Evolutionary conservation across 83 land plant genomes (phyloP).

Genomic region (Picea abies): DNA sequence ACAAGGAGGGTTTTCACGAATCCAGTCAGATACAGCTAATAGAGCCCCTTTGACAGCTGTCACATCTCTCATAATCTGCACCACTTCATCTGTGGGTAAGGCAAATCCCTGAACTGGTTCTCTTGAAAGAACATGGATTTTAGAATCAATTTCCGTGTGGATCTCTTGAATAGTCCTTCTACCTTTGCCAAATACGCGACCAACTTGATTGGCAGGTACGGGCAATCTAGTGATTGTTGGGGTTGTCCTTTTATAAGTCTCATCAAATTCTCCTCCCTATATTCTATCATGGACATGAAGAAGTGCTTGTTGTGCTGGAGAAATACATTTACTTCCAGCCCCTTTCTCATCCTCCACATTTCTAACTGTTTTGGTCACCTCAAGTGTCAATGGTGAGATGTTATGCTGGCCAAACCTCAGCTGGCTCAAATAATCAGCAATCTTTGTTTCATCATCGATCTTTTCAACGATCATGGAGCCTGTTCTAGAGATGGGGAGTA

Average conservation of each 20-base stretch:
- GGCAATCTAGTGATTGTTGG: conserved; percentile 34
- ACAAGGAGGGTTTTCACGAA: conserved; percentile 36
- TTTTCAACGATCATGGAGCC: too few species aligned
- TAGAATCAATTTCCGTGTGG: conserved; percentile 39
- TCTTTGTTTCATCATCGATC: too few species aligned
- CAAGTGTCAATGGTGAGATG: too few species aligned
- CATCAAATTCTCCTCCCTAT: conserved; percentile 39
- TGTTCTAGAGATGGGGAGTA: too few species aligned
- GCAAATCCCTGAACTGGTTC: conserved; percentile 39
- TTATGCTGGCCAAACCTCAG: too few species aligned
- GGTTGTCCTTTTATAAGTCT: conserved; percentile 11
- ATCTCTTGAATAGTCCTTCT: conserved; percentile 44
- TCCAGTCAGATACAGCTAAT: conserved; percentile 40
- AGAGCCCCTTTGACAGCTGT: conserved; percentile 51
- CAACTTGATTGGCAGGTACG: conserved; percentile 38
- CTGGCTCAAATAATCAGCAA: too few species aligned
- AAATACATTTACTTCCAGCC: conserved; percentile 16
- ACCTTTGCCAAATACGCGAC: conserved; percentile 51
- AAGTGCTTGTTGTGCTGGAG: conserved; percentile 56
- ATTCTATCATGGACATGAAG: conserved; percentile 49
- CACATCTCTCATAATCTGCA: conserved; percentile 51
- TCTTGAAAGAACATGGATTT: conserved; percentile 36
- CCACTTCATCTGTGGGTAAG: conserved; percentile 32
- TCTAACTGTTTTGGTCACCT: background rate
- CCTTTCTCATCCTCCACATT: conserved; percentile 4